Percentiles rank a stretch among this genome's conserved stretches.
Conservation (phyloP, 768 basidiomycete species). For the Russula dissimulans region DNA sequence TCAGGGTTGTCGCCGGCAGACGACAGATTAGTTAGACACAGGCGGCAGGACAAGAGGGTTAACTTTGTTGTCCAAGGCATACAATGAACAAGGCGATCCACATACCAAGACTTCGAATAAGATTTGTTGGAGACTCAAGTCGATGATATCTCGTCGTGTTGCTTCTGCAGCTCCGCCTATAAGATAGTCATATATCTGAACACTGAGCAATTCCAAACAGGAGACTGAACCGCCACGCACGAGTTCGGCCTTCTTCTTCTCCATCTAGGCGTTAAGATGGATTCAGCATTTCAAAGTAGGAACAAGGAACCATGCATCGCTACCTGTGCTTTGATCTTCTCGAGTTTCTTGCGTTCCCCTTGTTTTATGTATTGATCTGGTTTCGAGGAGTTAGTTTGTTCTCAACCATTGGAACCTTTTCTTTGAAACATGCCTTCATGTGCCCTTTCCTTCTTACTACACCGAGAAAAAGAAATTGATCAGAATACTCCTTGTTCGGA, state of each 20-base stretch:
- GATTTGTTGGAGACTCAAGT: background rate
- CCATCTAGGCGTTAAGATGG: constrained; percentile 20
- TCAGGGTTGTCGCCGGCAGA: background rate
- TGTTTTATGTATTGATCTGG: constrained; percentile 56
- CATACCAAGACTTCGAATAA: background rate
- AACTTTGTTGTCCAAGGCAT: background rate
- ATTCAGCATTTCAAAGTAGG: background rate
- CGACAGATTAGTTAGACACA: background rate
- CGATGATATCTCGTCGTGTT: constrained; percentile 20
- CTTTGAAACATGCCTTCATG: constrained; percentile 44
- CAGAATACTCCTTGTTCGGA: background rate
- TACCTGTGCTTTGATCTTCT: constrained; percentile 52
- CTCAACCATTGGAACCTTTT: background rate
- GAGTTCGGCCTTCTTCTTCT: constrained; percentile 27
- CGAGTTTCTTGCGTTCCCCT: constrained; percentile 48
- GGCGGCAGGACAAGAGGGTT: background rate
- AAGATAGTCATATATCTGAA: background rate
- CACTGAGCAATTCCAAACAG: background rate
- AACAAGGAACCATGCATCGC: constrained; percentile 11
- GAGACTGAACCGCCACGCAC: constrained; percentile 18
- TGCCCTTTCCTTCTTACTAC: constrained; percentile 65
- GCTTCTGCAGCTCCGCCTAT: constrained; percentile 28
- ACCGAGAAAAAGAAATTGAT: background rate
- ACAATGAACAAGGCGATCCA: background rate
- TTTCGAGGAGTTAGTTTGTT: constrained; percentile 1